phyloP scores from a whole-genome alignment of 805 yeast species.

The Blastobotrys americana region DNA sequence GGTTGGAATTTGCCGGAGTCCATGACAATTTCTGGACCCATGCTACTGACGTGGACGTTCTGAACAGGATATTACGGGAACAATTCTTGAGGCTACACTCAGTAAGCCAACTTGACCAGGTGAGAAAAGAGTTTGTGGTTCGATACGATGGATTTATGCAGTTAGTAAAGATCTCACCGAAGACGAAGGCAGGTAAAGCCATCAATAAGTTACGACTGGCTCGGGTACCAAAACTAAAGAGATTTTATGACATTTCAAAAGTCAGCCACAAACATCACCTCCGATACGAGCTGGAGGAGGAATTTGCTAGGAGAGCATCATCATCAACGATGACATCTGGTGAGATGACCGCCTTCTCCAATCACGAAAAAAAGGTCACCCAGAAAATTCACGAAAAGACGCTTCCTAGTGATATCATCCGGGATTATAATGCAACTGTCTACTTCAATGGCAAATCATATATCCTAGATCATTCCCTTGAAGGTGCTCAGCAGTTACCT shows the following conservation, averaged over 20 bases:
- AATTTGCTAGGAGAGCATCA: not conserved
- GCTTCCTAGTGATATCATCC: too few relatives aligned
- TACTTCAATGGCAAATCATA: too few relatives aligned
- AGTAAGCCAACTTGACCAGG: constrained; percentile 48
- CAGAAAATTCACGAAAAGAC: too few relatives aligned
- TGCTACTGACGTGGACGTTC: constrained; percentile 65
- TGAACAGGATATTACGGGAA: constrained; percentile 65
- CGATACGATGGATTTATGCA: constrained; percentile 69
- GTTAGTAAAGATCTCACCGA: constrained; percentile 48
- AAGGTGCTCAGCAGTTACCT: too few relatives aligned
- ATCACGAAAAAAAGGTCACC: too few relatives aligned
- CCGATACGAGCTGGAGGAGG: constrained; percentile 10
- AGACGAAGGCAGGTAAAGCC: constrained; percentile 41
- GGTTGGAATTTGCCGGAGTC: constrained; percentile 80
- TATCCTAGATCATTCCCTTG: too few relatives aligned
- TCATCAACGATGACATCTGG: not conserved
- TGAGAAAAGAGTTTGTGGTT: constrained; percentile 68
- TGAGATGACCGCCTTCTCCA: too few relatives aligned
- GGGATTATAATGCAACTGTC: too few relatives aligned
- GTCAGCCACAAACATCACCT: not conserved
- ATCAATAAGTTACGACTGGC: not conserved
- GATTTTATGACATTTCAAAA: not conserved
- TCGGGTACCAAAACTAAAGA: constrained; percentile 3
- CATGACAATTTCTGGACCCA: constrained; percentile 99
- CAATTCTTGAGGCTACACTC: constrained; percentile 73